Percentiles rank a stretch among this genome's conserved stretches.
Evolutionary conservation across 306 rosid genomes (phyloP).

Genomic region (Cajanus cajan): DNA sequence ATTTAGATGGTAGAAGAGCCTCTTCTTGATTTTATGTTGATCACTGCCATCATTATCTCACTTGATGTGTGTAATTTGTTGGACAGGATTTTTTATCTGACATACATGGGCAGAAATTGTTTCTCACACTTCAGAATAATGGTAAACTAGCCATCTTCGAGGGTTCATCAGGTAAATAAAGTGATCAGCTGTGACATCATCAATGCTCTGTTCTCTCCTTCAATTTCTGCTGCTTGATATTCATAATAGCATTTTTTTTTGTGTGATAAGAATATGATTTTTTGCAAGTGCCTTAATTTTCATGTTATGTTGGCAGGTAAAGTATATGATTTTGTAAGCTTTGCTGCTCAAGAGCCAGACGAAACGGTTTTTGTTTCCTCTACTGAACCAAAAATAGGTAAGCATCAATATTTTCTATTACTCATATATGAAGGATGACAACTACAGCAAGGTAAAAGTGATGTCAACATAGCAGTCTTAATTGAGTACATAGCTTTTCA

Average conservation of each 20-base stretch:
- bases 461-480: background rate
- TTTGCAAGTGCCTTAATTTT: constrained; percentile 5
- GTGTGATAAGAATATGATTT: constrained; percentile 4
- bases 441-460: background rate
- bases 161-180: constrained; percentile 62
- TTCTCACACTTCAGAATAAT: constrained; percentile 52
- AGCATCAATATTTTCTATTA: background rate
- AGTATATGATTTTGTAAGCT: constrained; percentile 63
- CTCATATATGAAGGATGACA: background rate
- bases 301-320: constrained; percentile 50
- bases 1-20: background rate
- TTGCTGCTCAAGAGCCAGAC: constrained; percentile 48
- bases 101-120: constrained; percentile 59
- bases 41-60: background rate
- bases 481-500: too few species aligned
- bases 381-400: constrained; percentile 66
- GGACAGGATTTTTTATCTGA: constrained; percentile 43
- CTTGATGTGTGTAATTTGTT: background rate
- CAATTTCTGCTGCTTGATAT: background rate
- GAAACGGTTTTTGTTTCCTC: constrained; percentile 71
- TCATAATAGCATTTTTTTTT: background rate
- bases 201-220: background rate
- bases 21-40: background rate
- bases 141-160: constrained; percentile 58
- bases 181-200: constrained; percentile 8